Evolutionary conservation across 2,329 filamentous ascomycete species (phyloP).

Genomic region (Stachybotrys chlorohalonatus): DNA sequence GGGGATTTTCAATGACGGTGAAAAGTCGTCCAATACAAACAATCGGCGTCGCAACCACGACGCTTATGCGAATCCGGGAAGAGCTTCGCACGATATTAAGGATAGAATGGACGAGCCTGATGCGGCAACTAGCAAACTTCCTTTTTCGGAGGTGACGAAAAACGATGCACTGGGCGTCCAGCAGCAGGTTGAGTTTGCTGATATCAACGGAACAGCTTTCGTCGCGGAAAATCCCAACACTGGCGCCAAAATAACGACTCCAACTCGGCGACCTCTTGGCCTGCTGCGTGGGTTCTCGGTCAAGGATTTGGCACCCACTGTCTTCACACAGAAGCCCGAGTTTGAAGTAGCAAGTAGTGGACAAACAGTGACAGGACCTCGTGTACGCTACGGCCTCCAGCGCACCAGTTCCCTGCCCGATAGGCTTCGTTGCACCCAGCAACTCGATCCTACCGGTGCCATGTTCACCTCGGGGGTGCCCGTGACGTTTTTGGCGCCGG

Average conservation of each 20-base stretch:
- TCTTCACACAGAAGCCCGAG: conserved; percentile 48
- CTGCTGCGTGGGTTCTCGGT: conserved; percentile 51
- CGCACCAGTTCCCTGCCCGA: conserved; percentile 68
- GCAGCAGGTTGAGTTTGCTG: background rate
- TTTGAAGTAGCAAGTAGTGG: conserved; percentile 12
- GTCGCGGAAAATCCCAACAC: background rate
- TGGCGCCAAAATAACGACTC: background rate
- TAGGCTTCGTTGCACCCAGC: conserved; percentile 41
- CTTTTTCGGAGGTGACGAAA: background rate
- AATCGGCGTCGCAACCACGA: no score
- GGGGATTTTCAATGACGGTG: no score
- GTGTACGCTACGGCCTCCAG: conserved; percentile 56
- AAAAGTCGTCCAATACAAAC: no score
- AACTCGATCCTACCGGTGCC: conserved; percentile 37
- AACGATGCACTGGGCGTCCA: background rate
- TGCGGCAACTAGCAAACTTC: background rate
- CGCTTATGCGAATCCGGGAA: no score
- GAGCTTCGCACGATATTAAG: no score
- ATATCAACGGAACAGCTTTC: background rate
- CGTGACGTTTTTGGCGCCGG: conserved; percentile 21
- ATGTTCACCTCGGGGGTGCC: conserved; percentile 40
- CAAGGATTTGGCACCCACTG: conserved; percentile 61
- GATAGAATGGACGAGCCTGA: background rate
- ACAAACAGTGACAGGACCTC: conserved; percentile 39
- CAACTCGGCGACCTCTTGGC: conserved; percentile 17